Conservation (phyloP, 331 rosid genomes). For the Telfairia occidentalis region DNA sequence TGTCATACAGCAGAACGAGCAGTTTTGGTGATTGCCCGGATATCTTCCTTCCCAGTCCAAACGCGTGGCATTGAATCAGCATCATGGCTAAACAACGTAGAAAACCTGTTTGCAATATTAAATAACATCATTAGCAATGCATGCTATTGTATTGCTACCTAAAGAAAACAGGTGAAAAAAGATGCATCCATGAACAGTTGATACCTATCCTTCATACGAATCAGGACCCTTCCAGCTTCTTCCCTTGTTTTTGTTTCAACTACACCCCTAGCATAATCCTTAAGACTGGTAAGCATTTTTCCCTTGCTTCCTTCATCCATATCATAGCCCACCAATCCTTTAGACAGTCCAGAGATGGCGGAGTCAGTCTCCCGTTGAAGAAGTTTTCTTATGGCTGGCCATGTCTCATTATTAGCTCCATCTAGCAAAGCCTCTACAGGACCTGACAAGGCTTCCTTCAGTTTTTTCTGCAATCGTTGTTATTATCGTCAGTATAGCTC, state of each 20-base stretch:
- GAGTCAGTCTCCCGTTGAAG: slow-evolving; percentile 59
- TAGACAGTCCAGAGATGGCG: slow-evolving; percentile 55
- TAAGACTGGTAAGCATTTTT: slow-evolving; percentile 35
- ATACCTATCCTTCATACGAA: slow-evolving; percentile 91
- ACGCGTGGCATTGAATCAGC: slow-evolving; percentile 94
- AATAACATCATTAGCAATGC: neutral
- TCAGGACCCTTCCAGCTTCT: slow-evolving; percentile 92
- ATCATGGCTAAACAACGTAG: slow-evolving; percentile 83
- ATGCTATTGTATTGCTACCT: too few species aligned
- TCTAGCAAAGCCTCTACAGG: slow-evolving; percentile 88
- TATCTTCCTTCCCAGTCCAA: slow-evolving; percentile 95
- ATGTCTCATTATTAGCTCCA: slow-evolving; percentile 78
- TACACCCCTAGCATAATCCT: slow-evolving; percentile 56
- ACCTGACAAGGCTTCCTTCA: slow-evolving; percentile 64
- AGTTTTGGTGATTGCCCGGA: slow-evolving; percentile 78
- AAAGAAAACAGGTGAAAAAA: neutral
- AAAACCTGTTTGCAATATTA: slow-evolving; percentile 44
- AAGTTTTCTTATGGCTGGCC: slow-evolving; percentile 79
- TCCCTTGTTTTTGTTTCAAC: slow-evolving; percentile 87
- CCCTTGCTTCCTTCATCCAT: slow-evolving; percentile 50
- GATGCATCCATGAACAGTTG: slow-evolving; percentile 3
- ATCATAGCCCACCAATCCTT: slow-evolving; percentile 63
- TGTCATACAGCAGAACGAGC: slow-evolving; percentile 79
- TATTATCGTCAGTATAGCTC: slow-evolving; percentile 26
- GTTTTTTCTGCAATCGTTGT: slow-evolving; percentile 48